Percentiles rank a stretch among this genome's conserved stretches.
phyloP scores from a whole-genome alignment of 1,284 basidiomycete genomes.

The Boletus nobilissimus region DNA sequence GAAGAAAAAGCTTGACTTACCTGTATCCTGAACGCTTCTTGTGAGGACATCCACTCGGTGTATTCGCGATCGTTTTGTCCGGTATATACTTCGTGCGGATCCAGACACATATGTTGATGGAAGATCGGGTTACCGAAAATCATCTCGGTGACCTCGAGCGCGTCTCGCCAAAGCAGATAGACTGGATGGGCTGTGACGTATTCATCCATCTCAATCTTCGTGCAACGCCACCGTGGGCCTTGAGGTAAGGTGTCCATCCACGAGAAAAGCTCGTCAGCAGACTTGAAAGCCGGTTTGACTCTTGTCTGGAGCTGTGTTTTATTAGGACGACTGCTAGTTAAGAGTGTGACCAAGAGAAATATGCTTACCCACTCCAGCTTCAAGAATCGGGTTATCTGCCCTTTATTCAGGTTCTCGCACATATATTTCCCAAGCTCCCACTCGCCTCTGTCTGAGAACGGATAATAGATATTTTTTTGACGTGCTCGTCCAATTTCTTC shows the following conservation, averaged over 20 bases:
- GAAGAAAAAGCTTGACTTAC: not conserved
- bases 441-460: not conserved
- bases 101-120: not conserved
- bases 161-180: not conserved
- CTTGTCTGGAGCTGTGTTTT: not conserved
- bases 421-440: not conserved
- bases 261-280: not conserved
- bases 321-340: too few relatives aligned
- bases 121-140: not conserved
- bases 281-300: not conserved
- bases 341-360: too few relatives aligned
- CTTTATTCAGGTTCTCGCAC: not conserved
- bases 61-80: not conserved
- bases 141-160: not conserved
- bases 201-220: not conserved
- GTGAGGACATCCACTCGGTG: not conserved
- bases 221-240: slow-evolving; percentile 5
- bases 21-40: not conserved
- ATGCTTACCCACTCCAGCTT: not conserved
- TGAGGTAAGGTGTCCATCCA: slow-evolving; percentile 13
- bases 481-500: not conserved
- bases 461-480: not conserved
- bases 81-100: not conserved
- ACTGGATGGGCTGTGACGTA: not conserved
- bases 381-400: not conserved